These are phyloP conservation scores for Cyberlindnera galapagoensis DNA, from an alignment of 805 yeast species.

Conservation along the genomic window DNA sequence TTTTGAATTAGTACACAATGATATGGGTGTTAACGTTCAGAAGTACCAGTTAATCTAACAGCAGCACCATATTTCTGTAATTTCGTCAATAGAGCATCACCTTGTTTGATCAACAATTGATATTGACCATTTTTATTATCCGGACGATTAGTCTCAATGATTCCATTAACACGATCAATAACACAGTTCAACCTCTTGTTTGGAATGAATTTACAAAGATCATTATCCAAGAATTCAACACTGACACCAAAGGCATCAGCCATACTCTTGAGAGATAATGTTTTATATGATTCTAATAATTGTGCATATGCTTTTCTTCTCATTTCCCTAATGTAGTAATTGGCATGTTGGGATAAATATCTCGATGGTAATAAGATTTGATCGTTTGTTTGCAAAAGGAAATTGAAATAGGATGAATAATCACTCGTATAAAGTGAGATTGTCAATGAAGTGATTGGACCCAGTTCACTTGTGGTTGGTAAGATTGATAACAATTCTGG, in stretches of 20 bases:
- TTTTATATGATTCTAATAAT: constrained; percentile 87
- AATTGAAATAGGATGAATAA: constrained; percentile 71
- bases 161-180: constrained; percentile 91
- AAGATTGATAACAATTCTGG: constrained; percentile 85
- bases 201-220: constrained; percentile 85
- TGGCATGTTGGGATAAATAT: constrained; percentile 71
- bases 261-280: constrained; percentile 86
- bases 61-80: constrained; percentile 97
- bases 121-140: constrained; percentile 95
- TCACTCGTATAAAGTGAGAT: constrained; percentile 86
- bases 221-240: constrained; percentile 79
- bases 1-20: too few relatives aligned
- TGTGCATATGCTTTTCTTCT: constrained; percentile 94
- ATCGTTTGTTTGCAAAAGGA: constrained; percentile 71
- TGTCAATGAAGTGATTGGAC: constrained; percentile 77
- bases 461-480: constrained; percentile 63
- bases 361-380: constrained; percentile 56
- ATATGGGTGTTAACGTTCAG: too few relatives aligned
- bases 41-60: constrained; percentile 89
- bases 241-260: constrained; percentile 90
- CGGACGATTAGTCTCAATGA: constrained; percentile 92
- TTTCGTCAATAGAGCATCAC: constrained; percentile 87
- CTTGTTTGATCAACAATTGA: constrained; percentile 81
- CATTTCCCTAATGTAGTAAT: constrained; percentile 84
- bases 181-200: constrained; percentile 92